Evolutionary conservation across 176 grass and related monocot genomes (phyloP).

Genomic region (Bothriochloa decipiens): DNA sequence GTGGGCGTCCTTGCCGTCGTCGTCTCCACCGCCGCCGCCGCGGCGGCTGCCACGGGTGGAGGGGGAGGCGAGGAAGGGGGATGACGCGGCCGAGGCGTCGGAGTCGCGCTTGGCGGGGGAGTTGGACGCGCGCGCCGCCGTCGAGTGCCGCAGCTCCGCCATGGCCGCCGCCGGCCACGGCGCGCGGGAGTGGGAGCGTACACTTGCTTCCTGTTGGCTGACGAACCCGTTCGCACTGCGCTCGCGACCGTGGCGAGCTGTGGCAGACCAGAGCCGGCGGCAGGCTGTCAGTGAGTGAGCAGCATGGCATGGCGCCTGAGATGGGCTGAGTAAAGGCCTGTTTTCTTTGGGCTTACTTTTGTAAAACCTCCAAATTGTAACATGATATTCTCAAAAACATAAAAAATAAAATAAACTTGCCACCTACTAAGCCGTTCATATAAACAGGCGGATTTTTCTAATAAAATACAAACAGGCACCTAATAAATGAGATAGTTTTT

Average conservation of each 20-base stretch:
- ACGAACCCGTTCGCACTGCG: not conserved
- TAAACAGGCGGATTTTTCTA: too few species aligned
- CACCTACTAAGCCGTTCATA: too few species aligned
- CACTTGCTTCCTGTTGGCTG: constrained; percentile 27
- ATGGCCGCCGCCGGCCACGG: constrained; percentile 33
- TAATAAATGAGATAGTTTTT: too few species aligned
- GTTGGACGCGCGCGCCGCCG: constrained; percentile 50
- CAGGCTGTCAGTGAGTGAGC: constrained; percentile 10
- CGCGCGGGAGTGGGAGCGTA: constrained; percentile 1
- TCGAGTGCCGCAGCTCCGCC: constrained; percentile 88
- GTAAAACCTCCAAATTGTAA: too few species aligned
- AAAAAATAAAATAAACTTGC: too few species aligned
- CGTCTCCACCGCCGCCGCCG: constrained; percentile 45
- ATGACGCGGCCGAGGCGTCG: constrained; percentile 43
- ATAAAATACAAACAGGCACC: too few species aligned
- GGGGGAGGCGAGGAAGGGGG: constrained; percentile 51
- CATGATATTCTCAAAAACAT: too few species aligned
- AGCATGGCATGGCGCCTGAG: not conserved
- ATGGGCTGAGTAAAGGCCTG: not conserved
- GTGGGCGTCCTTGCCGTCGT: constrained; percentile 66
- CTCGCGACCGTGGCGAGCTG: not conserved
- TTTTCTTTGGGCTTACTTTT: not conserved
- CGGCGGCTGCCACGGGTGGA: constrained; percentile 48
- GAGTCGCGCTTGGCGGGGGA: constrained; percentile 72
- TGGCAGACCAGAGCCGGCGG: not conserved